Conservation (phyloP, 2,329 filamentous ascomycete species). For the Fusarium buxicola region DNA sequence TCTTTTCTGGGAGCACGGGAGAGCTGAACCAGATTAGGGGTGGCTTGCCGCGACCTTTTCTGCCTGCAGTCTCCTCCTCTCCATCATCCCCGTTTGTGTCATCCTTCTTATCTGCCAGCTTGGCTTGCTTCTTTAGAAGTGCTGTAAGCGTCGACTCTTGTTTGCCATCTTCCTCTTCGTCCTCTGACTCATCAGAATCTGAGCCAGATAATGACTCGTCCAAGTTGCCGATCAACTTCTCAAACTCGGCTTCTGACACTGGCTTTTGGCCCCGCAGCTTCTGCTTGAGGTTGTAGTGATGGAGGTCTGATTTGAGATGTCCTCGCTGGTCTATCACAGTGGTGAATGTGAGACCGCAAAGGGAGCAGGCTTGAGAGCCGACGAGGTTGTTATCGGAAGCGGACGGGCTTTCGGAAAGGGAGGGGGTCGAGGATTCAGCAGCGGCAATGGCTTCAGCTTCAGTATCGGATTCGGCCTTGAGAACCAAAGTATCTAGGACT, state of each 20-base stretch:
- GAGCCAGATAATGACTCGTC: constrained; percentile 95
- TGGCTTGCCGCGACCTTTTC: constrained; percentile 70
- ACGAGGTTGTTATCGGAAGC: constrained; percentile 57
- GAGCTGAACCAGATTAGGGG: constrained; percentile 90
- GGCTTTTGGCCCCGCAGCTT: constrained; percentile 79
- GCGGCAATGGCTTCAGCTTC: constrained; percentile 34
- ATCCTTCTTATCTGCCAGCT: constrained; percentile 66
- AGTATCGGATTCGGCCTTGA: constrained; percentile 51
- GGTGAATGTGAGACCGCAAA: constrained; percentile 80
- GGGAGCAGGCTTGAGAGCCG: constrained; percentile 80
- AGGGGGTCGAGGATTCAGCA: constrained; percentile 40
- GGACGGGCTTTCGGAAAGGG: constrained; percentile 39
- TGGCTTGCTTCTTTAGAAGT: constrained; percentile 85
- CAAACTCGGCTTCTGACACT: constrained; percentile 86
- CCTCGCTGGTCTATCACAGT: constrained; percentile 83
- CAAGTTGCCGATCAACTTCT: constrained; percentile 84
- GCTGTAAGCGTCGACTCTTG: constrained; percentile 79
- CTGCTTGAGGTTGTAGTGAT: constrained; percentile 94
- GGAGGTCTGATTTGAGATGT: constrained; percentile 90
- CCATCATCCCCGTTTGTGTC: constrained; percentile 64
- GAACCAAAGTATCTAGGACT: constrained; percentile 74
- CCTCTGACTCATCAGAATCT: constrained; percentile 77
- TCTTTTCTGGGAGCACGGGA: constrained; percentile 78
- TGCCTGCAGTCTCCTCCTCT: constrained; percentile 56
- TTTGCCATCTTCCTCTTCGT: constrained; percentile 66